phyloP scores from a whole-genome alignment of 441 rosid genomes.

The Syzygium malaccense region DNA sequence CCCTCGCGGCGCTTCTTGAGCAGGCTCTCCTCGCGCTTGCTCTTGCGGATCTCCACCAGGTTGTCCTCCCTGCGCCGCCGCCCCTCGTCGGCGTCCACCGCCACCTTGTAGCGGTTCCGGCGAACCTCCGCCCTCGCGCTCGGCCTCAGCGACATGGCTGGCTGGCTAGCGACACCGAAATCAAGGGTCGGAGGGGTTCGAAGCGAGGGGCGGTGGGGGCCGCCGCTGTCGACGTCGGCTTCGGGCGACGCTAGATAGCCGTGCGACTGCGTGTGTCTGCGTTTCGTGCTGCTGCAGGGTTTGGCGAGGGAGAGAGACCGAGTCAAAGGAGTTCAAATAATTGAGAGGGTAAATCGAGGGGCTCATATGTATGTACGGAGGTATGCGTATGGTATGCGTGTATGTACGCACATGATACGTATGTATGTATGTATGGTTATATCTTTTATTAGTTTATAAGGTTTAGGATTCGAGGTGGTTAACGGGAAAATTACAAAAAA shows the following conservation, averaged over 20 bases:
- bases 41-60: slow-evolving; percentile 74
- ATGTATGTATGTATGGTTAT: neutral
- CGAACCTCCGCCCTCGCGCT: slow-evolving; percentile 56
- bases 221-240: neutral
- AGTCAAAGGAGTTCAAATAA: neutral
- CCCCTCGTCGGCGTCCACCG: slow-evolving; percentile 67
- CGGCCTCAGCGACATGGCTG: slow-evolving; percentile 66
- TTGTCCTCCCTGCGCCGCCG: slow-evolving; percentile 69
- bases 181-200: neutral
- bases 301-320: neutral
- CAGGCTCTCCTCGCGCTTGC: slow-evolving; percentile 63
- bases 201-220: neutral
- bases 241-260: neutral
- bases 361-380: neutral
- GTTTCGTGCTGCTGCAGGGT: neutral
- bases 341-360: neutral
- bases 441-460: neutral
- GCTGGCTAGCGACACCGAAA: neutral
- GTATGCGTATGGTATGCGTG: neutral
- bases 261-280: neutral
- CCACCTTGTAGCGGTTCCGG: slow-evolving; percentile 60
- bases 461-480: neutral
- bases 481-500: neutral
- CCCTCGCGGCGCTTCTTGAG: slow-evolving; percentile 71
- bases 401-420: accelerated